phyloP scores from a whole-genome alignment of 306 rosid species.

The Prunus mongolica region DNA sequence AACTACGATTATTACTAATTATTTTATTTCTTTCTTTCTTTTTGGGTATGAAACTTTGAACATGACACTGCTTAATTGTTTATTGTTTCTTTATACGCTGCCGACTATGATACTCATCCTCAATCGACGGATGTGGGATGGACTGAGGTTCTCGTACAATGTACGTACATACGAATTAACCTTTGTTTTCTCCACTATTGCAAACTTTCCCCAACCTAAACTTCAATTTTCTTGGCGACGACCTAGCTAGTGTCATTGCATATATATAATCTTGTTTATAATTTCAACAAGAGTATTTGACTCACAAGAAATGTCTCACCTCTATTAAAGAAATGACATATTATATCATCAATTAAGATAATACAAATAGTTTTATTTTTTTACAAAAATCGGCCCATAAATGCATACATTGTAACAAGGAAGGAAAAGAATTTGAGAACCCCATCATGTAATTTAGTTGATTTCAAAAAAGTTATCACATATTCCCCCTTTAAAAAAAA shows the following conservation, averaged over 20 bases:
- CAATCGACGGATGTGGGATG: neutral
- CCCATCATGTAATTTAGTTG: too few species aligned
- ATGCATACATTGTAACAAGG: too few species aligned
- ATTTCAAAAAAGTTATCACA: too few species aligned
- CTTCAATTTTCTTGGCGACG: neutral
- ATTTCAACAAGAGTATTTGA: too few species aligned
- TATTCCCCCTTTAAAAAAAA: too few species aligned
- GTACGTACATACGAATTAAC: neutral
- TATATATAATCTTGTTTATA: too few species aligned
- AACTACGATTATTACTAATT: neutral
- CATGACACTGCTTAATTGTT: neutral
- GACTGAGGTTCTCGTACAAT: neutral
- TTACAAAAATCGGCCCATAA: too few species aligned
- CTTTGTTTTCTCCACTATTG: conserved; percentile 7
- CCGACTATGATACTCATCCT: conserved; percentile 45
- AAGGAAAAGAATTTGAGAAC: too few species aligned
- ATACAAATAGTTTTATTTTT: too few species aligned
- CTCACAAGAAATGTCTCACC: too few species aligned
- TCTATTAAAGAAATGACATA: too few species aligned
- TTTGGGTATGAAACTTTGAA: neutral
- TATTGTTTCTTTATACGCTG: conserved; percentile 41
- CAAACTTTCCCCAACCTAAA: neutral
- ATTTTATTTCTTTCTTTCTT: neutral
- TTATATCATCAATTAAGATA: too few species aligned
- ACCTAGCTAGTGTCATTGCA: neutral